Evolutionary conservation across 768 basidiomycete genomes (phyloP).

Genomic region (Tylopilus plumbeoviolaceoides): DNA sequence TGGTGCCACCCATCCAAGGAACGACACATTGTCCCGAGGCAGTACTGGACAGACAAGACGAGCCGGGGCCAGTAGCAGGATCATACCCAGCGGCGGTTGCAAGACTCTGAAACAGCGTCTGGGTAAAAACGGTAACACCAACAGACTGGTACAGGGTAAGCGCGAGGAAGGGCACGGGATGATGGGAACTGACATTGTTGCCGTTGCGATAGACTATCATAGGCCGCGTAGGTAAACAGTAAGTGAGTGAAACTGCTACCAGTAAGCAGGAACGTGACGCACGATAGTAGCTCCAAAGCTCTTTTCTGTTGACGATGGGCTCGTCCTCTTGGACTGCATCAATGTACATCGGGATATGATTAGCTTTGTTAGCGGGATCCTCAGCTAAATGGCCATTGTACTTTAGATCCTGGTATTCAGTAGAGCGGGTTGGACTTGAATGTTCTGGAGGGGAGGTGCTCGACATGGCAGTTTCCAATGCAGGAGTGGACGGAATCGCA

Average conservation of each 20-base stretch:
- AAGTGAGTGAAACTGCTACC: background rate
- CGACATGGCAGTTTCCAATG: too few species aligned
- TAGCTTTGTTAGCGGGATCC: too few species aligned
- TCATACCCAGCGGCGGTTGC: slow-evolving; percentile 72
- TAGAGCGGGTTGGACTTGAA: background rate
- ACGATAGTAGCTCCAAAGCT: slow-evolving; percentile 82
- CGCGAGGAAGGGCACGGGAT: background rate
- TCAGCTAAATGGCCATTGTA: background rate
- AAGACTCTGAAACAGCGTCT: slow-evolving; percentile 72
- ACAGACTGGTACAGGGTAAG: slow-evolving; percentile 47
- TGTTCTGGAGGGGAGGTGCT: background rate
- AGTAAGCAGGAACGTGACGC: background rate
- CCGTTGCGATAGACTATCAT: slow-evolving; percentile 76
- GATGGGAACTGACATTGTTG: slow-evolving; percentile 52
- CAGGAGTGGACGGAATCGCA: too few species aligned
- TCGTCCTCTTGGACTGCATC: slow-evolving; percentile 47
- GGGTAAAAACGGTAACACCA: slow-evolving; percentile 62
- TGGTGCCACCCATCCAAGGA: slow-evolving; percentile 72
- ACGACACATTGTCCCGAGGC: slow-evolving; percentile 74
- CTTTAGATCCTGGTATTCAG: slow-evolving; percentile 4
- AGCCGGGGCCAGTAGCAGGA: slow-evolving; percentile 63
- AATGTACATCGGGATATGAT: slow-evolving; percentile 26
- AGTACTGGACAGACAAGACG: slow-evolving; percentile 52
- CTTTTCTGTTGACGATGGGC: slow-evolving; percentile 65
- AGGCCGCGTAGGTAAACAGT: background rate